Base-by-base conservation (phyloP, 2,329 filamentous ascomycete species). In the Penicillium sp. region DNA sequence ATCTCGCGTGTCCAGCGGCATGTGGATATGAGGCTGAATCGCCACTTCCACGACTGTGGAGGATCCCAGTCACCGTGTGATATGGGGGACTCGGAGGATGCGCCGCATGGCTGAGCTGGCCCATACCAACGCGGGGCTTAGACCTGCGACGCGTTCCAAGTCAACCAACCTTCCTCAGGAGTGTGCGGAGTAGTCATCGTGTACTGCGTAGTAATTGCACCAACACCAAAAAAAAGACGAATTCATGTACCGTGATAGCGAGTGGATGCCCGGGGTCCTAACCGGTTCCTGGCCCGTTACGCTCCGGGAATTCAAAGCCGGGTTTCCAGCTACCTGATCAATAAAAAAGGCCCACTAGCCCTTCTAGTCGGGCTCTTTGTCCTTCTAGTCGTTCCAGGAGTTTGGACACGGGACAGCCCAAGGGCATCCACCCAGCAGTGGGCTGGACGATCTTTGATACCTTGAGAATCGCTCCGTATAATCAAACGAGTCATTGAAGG, bases 1-100 rank as follows among this genome's bases (percentile, higher is more conserved):
- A 42, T 42, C 55, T 57, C 59, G 61, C 60, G 43, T 57, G 54
- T 42, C 35, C 58, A 49, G 55, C 59, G 60, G 58, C 52, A 63
- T 65, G 66, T 68, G 64, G 66, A 63, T 57, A 61, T 64, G 64
- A 58, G 65, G 64, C 67, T 64, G 65, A 67, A 57, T 19, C 60
- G 64, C 67, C 65, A 68, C 61, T 53, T 46, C 43, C 37, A 58
- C n/a, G 42, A 61, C 55, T 53, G 51, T 52, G 49, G 26, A 40
- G 53, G 33, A 57, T 58, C 42, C 55, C 55, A 51, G 42, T 49
- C 57, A 35, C 57, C 22, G 5, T 40, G 5, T 14, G 38, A 40
- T 25, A 48, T 46, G 53, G 46, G 46, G 55, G 43, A 33, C 30
- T 33, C 30, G 30, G 30, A 52, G n/a, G n/a, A 19, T 25, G 46